A percentile compares a stretch with the other conserved stretches of the same genome.
Evolutionary conservation across 345 rosid genomes (phyloP).

Genomic region (Melastoma malabathricum): DNA sequence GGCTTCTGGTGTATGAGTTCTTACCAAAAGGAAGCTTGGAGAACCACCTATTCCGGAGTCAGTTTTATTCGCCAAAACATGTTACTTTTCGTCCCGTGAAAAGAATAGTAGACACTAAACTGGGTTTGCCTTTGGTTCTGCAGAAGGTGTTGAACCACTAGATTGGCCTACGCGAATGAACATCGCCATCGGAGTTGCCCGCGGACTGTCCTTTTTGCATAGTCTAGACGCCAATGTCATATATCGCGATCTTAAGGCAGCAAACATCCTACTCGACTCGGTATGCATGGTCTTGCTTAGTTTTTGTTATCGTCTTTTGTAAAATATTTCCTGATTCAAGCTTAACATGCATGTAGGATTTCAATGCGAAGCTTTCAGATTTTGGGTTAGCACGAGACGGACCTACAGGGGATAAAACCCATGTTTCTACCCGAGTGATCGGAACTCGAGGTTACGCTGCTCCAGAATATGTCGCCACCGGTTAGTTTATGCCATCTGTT

Average conservation of each 20-base stretch:
- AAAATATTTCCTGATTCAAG: neutral
- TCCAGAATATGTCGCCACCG: constrained; percentile 86
- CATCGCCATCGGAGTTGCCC: constrained; percentile 38
- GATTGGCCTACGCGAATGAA: constrained; percentile 41
- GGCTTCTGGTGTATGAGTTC: constrained; percentile 71
- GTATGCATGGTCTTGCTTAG: constrained; percentile 17
- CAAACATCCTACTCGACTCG: constrained; percentile 58
- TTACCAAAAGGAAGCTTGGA: constrained; percentile 86
- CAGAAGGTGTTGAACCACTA: constrained; percentile 49
- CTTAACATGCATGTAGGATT: constrained; percentile 30
- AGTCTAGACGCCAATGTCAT: constrained; percentile 49
- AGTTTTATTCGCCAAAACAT: constrained; percentile 8
- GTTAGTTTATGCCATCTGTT: constrained; percentile 14
- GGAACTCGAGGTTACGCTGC: constrained; percentile 94
- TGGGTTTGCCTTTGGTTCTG: constrained; percentile 3
- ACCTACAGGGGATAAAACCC: constrained; percentile 74
- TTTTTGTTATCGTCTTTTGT: constrained; percentile 1
- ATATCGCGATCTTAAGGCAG: constrained; percentile 56
- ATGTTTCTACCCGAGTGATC: constrained; percentile 69
- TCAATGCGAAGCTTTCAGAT: constrained; percentile 72
- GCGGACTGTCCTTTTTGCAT: constrained; percentile 52
- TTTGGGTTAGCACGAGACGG: constrained; percentile 93
- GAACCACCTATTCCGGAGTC: constrained; percentile 80
- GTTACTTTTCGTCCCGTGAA: neutral
- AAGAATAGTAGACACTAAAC: neutral